A percentile compares a stretch with the other conserved stretches of the same genome.
Evolutionary conservation across 352 stramenopile species (phyloP).

Genomic region (Globisporangium canariense): DNA sequence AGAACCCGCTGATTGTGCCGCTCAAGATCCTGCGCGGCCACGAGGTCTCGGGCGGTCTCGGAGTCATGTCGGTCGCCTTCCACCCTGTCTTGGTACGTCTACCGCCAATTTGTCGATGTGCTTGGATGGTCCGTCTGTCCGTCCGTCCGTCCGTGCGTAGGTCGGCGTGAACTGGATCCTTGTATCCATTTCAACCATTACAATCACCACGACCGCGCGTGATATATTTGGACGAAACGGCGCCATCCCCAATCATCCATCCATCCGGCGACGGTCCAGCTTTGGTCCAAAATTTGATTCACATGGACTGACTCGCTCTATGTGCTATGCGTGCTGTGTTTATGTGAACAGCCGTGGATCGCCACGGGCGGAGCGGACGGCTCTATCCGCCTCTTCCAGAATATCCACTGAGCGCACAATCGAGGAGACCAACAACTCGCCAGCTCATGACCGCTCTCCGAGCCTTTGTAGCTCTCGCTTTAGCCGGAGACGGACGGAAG

Average conservation of each 20-base stretch:
- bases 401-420: conserved; percentile 83
- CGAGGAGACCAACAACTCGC: neutral
- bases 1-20: conserved; percentile 98
- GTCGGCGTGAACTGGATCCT: too few relatives aligned
- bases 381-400: conserved; percentile 95
- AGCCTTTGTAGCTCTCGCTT: neutral
- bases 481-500: too few relatives aligned
- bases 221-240: neutral
- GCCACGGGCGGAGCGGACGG: conserved; percentile 95
- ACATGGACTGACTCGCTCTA: conserved; percentile 36
- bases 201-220: neutral
- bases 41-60: conserved; percentile 91
- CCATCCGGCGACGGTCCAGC: neutral
- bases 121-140: neutral
- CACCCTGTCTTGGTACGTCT: conserved; percentile 94
- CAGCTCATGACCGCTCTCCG: neutral
- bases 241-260: neutral
- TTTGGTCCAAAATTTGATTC: too few relatives aligned
- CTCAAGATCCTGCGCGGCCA: conserved; percentile 98
- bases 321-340: conserved; percentile 8
- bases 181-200: too few relatives aligned
- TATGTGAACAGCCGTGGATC: conserved; percentile 75
- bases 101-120: neutral
- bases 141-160: neutral
- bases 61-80: conserved; percentile 95